Base-by-base conservation (phyloP, 495 filamentous ascomycete species). In the Aspergillus sclerotioniger region DNA sequence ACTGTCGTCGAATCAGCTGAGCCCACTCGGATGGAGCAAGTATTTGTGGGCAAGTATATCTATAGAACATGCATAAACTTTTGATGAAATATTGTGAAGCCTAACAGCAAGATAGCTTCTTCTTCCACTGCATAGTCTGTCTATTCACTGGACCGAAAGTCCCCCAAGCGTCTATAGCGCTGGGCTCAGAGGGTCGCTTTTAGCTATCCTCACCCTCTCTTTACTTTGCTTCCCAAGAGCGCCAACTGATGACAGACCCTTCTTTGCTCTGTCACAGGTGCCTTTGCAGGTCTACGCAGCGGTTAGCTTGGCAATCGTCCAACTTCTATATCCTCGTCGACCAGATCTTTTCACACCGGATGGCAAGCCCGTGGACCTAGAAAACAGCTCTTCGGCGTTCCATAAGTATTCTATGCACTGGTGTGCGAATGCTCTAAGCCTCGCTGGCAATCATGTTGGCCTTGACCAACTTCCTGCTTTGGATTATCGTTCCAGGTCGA, bases 341-440 rank as follows among this genome's bases (percentile, higher is more conserved):
- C 48, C 48, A 13, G 19, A 32, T 6, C 19, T 50, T 6, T 50
- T 50, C 47, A 50, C 47, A 6, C 31, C 47, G 10, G 47, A 31
- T 2, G 47, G 47, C 15, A 50, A 51, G 29, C 21, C 13, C 3
- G 48, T 51, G 16, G 48, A 51, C n/a, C 25, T n/a, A 3, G 48
- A 51, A 33, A 16, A 51, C 17, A 51, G 48, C 25, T 32, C 28
- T 25, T 51, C 25, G 32, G 48, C 29, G n/a, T 51, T 33, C 13
- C 25, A 51, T 7, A 51, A 51, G 13, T 51, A 51, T 17, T 33
- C 9, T 10, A 33, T 51, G 48, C 48, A 51, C 29, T 51, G 25
- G 48, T 32, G 25, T 33, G 10, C 13, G 15, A 32, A 15, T 16
- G 25, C 48, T 0, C 48, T 51, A 10, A 7, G 32, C 13, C 9